phyloP scores from a whole-genome alignment of 2,329 filamentous ascomycete species.

The Samsoniella hepiali region DNA sequence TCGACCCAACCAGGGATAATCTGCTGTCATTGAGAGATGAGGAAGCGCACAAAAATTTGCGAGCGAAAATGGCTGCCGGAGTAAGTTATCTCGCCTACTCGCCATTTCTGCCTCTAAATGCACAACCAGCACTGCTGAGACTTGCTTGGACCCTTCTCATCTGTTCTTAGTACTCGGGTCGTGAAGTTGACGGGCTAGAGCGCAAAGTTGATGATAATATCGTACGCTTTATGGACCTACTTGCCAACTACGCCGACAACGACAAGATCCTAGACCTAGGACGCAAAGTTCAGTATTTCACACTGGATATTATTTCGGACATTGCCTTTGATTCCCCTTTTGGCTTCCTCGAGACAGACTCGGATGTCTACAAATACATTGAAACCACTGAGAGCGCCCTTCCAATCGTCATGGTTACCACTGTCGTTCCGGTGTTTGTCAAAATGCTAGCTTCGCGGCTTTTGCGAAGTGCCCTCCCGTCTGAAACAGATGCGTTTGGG shows the following conservation, averaged over 20 bases:
- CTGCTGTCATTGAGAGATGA: conserved; percentile 49
- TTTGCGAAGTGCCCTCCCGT: conserved; percentile 40
- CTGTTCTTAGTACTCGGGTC: conserved; percentile 42
- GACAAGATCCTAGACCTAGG: conserved; percentile 47
- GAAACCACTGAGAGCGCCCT: conserved; percentile 40
- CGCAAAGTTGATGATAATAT: conserved; percentile 47
- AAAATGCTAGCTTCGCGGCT: conserved; percentile 39
- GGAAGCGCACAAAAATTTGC: conserved; percentile 39
- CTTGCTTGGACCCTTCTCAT: not conserved
- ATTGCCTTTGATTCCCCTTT: conserved; percentile 48
- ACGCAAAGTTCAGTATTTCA: conserved; percentile 47
- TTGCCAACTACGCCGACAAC: conserved; percentile 36
- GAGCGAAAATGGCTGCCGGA: conserved; percentile 49
- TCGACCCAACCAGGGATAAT: conserved; percentile 51
- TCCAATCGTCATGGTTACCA: conserved; percentile 43
- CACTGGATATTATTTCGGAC: conserved; percentile 51
- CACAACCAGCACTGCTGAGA: not conserved
- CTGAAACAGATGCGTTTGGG: conserved; percentile 36
- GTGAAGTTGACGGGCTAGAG: conserved; percentile 51
- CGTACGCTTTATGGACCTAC: conserved; percentile 40
- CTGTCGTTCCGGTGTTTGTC: conserved; percentile 40
- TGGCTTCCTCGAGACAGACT: conserved; percentile 43
- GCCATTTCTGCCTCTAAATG: not conserved
- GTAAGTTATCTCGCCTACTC: conserved; percentile 28
- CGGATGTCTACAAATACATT: conserved; percentile 47